A percentile compares a stretch with the other conserved stretches of the same genome.
phyloP scores from a whole-genome alignment of 2,329 filamentous ascomycete species.

The Cladosporium sp. region DNA sequence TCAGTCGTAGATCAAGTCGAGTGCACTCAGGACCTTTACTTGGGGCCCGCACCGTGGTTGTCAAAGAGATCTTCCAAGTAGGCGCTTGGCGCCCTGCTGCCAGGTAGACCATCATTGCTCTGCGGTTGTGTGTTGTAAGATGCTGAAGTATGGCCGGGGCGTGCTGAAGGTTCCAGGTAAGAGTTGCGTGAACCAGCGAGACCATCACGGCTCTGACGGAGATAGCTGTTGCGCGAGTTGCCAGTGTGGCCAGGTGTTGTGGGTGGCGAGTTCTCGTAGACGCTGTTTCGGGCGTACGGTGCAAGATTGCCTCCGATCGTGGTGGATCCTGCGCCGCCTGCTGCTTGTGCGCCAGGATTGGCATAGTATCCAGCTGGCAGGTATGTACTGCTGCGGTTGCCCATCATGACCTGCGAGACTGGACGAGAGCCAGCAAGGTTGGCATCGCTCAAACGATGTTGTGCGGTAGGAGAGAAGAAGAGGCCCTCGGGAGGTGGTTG shows the following conservation, averaged over 20 bases:
- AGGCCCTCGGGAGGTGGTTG: constrained; percentile 66
- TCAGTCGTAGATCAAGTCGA: neutral
- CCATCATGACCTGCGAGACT: constrained; percentile 17
- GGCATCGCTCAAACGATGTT: constrained; percentile 44
- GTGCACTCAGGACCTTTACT: constrained; percentile 24
- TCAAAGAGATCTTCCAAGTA: constrained; percentile 90
- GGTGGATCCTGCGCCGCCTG: constrained; percentile 44
- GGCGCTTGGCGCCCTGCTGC: constrained; percentile 78
- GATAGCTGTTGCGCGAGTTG: constrained; percentile 23
- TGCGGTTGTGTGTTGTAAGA: constrained; percentile 24
- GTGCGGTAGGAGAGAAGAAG: constrained; percentile 94
- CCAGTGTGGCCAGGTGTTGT: constrained; percentile 27
- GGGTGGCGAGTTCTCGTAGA: constrained; percentile 32
- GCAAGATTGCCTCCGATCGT: constrained; percentile 45
- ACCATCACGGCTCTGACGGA: constrained; percentile 24
- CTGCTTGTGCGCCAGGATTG: constrained; percentile 59
- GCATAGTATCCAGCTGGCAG: constrained; percentile 92
- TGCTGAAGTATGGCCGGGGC: constrained; percentile 17
- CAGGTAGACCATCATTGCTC: constrained; percentile 59
- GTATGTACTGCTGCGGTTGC: constrained; percentile 72
- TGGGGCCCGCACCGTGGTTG: constrained; percentile 57
- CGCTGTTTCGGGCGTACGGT: constrained; percentile 35
- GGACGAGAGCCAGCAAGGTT: constrained; percentile 30
- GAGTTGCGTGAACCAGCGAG: constrained; percentile 26
- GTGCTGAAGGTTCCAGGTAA: constrained; percentile 25